Conservation (phyloP, 2,329 filamentous ascomycete species). For the Penicillium sp. region DNA sequence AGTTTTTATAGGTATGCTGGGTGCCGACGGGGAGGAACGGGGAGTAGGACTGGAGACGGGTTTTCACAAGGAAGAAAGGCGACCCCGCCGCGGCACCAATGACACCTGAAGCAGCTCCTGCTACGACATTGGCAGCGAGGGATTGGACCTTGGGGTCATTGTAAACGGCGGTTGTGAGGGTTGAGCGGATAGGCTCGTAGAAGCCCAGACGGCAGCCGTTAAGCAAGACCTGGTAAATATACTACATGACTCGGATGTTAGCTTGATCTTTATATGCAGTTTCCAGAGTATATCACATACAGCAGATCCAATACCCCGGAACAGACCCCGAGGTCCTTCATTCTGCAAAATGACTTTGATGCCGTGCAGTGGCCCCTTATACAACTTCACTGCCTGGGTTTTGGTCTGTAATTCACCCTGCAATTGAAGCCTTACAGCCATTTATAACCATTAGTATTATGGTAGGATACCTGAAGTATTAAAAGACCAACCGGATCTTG, state of each 20-base stretch:
- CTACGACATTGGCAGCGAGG: slow-evolving; percentile 88
- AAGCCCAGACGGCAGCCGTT: slow-evolving; percentile 96
- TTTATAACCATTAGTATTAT: slow-evolving; percentile 1
- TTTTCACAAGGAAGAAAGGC: slow-evolving; percentile 98
- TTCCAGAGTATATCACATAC: slow-evolving; percentile 39
- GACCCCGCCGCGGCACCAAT: slow-evolving; percentile 90
- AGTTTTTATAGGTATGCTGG: slow-evolving; percentile 89
- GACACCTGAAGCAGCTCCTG: slow-evolving; percentile 83
- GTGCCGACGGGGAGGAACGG: slow-evolving; percentile 91
- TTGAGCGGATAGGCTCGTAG: slow-evolving; percentile 87
- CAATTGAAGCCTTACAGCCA: slow-evolving; percentile 72
- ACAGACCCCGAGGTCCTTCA: slow-evolving; percentile 80
- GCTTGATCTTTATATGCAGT: neutral
- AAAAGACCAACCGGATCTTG: slow-evolving; percentile 78
- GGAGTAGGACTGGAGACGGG: slow-evolving; percentile 88
- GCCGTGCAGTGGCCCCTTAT: slow-evolving; percentile 87
- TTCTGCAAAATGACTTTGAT: slow-evolving; percentile 86
- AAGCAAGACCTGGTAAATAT: slow-evolving; percentile 92
- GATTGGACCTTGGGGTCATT: slow-evolving; percentile 73
- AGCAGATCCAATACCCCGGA: slow-evolving; percentile 85
- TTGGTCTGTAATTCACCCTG: slow-evolving; percentile 93
- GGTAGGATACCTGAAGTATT: neutral
- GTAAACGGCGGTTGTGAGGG: slow-evolving; percentile 67
- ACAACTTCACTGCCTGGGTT: slow-evolving; percentile 79
- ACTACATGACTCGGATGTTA: slow-evolving; percentile 47